phyloP scores from a whole-genome alignment of 2,329 filamentous ascomycete genomes.

The Fusarium tanahbumbuense region DNA sequence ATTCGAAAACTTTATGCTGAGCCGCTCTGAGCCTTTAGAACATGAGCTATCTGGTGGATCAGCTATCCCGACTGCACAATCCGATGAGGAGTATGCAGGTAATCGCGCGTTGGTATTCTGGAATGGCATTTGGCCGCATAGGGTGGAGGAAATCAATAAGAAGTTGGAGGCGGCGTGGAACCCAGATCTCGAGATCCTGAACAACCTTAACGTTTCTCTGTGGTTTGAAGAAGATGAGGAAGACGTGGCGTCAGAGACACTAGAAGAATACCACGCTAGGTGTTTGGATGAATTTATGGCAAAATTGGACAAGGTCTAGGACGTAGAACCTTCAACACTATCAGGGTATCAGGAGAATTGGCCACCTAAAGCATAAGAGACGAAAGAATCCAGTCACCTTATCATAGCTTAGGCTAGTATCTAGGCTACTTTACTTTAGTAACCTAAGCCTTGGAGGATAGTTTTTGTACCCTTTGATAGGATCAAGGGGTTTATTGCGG shows the following conservation, averaged over 20 bases:
- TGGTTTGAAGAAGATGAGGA: not conserved
- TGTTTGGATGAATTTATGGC: not conserved
- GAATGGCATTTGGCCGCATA: not conserved
- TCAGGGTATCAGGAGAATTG: fast-evolving
- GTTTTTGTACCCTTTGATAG: too few relatives aligned
- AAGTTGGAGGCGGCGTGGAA: not conserved
- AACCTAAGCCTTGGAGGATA: too few relatives aligned
- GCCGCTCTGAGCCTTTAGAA: fast-evolving
- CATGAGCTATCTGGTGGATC: fast-evolving
- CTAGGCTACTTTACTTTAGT: too few relatives aligned
- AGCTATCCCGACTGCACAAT: fast-evolving
- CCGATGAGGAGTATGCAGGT: fast-evolving
- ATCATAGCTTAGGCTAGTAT: too few relatives aligned
- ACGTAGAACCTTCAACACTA: fast-evolving
- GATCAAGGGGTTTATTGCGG: too few relatives aligned
- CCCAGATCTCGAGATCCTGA: not conserved
- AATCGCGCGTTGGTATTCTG: not conserved
- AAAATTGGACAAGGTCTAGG: not conserved
- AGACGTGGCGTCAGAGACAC: not conserved
- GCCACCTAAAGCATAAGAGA: too few relatives aligned
- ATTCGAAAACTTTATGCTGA: not conserved
- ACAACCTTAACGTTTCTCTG: not conserved
- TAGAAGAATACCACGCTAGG: fast-evolving
- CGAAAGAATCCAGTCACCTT: too few relatives aligned
- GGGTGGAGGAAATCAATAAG: not conserved